These are phyloP conservation scores for Violaceomyces palustris DNA, from an alignment of 1,284 basidiomycete species.

Conservation along the genomic window DNA sequence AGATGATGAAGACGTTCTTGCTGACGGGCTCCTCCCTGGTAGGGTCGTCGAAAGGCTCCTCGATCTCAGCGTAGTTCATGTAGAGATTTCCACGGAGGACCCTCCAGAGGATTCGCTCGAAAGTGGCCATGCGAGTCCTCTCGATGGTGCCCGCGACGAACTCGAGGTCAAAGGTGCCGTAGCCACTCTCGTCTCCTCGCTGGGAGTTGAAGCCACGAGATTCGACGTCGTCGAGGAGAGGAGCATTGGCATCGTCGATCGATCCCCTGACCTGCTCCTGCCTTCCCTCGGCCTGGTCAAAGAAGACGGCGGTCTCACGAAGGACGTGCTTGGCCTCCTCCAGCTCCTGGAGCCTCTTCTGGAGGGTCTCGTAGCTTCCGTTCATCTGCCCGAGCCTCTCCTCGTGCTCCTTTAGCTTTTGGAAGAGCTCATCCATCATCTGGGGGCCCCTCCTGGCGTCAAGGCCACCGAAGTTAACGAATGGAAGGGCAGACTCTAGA, in stretches of 20 bases:
- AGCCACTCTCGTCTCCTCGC: slow-evolving; percentile 56
- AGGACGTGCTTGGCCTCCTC: slow-evolving; percentile 86
- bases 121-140: slow-evolving; percentile 81
- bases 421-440: slow-evolving; percentile 86
- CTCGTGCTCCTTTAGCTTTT: slow-evolving; percentile 83
- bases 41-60: slow-evolving; percentile 84
- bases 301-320: slow-evolving; percentile 92
- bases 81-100: slow-evolving; percentile 95
- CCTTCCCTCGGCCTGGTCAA: slow-evolving; percentile 79
- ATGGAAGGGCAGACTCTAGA: slow-evolving; percentile 51
- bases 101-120: slow-evolving; percentile 97
- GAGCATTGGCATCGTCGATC: slow-evolving; percentile 77
- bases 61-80: slow-evolving; percentile 96
- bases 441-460: slow-evolving; percentile 68
- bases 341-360: slow-evolving; percentile 78
- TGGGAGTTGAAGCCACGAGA: slow-evolving; percentile 56
- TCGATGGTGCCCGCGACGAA: slow-evolving; percentile 97
- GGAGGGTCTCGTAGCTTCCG: slow-evolving; percentile 81
- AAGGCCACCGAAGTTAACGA: slow-evolving; percentile 53
- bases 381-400: slow-evolving; percentile 85
- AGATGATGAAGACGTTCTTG: slow-evolving; percentile 99
- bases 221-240: slow-evolving; percentile 77
- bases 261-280: slow-evolving; percentile 76
- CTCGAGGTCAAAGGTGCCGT: slow-evolving; percentile 66
- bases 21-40: slow-evolving; percentile 57